Base-by-base conservation (phyloP, 345 rosid genomes). In the Pistacia atlantica region DNA sequence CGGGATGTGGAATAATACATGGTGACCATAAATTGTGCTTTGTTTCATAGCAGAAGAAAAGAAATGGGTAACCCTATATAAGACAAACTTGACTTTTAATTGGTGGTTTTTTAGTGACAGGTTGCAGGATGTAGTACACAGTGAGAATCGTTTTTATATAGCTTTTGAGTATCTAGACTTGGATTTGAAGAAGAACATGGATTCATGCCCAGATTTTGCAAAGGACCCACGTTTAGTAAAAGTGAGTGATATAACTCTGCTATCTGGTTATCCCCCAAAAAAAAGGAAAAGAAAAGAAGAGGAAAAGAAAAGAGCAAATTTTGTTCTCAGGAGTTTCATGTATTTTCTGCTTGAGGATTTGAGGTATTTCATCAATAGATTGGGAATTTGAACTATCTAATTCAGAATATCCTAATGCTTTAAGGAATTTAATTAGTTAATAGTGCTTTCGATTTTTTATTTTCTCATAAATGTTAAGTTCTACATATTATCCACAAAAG, bases 111-210 rank as follows among this genome's bases (percentile, higher is more conserved):
- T 60, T 73, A 31, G 68, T 16, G n/a, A 11, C 90, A 96, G 99
- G 87, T 82, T 96, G 87, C 98, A 91, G 91, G 99, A 96, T 88
- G 99, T 96, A 0, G 99, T 96, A 80, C 99, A 96, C 77, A 96
- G 97, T 49, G 98, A 96, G 90, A 96, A 85, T 75, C 95, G 97
- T 61, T 78, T 96, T 74, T 93, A 96, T 86, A 87, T 96, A 80
- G 97, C 93, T 80, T 96, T 96, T 75, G 99, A 96, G 91, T 96
- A 93, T 80, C 89, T 96, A 64, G 99, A 96, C 82, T 84, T 96
- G 89, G 99, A 96, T 86, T 86, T 96, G 88, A 96, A 96, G 89
- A 96, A 92, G 87, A 94, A 92, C 80, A 96, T 96, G 99, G 99
- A 96, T 78, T 91, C 95, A 33, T 84, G 85, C 79, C 98, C 98